A percentile compares a stretch with the other conserved stretches of the same genome.
phyloP scores from a whole-genome alignment of 208 protist species.

The Trypanosomatidae sp. region DNA sequence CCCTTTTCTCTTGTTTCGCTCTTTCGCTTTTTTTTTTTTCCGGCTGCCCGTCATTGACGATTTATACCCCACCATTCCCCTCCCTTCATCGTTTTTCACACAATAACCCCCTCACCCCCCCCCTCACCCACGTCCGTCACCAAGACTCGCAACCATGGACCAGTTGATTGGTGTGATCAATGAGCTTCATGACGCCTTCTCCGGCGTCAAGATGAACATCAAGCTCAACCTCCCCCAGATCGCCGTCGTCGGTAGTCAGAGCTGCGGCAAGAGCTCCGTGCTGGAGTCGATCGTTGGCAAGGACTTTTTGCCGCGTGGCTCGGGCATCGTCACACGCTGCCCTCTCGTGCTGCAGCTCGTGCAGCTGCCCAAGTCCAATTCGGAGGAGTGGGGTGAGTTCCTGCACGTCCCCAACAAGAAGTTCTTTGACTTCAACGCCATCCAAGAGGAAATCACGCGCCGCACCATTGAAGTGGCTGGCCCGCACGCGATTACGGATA shows the following conservation, averaged over 20 bases:
- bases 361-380: constrained; percentile 58
- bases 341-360: constrained; percentile 99
- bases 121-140: background rate
- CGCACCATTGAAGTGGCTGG: constrained; percentile 97
- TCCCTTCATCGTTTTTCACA: background rate
- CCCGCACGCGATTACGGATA: constrained; percentile 92
- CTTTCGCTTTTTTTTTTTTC: background rate
- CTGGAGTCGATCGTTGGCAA: constrained; percentile 99
- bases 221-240: constrained; percentile 98
- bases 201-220: constrained; percentile 90
- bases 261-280: constrained; percentile 97
- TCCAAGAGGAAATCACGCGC: constrained; percentile 94
- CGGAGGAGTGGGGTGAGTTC: constrained; percentile 90
- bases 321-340: constrained; percentile 99
- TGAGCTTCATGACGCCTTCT: constrained; percentile 96
- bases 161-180: constrained; percentile 98
- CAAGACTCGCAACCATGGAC: constrained; percentile 78
- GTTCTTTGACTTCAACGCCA: constrained; percentile 96
- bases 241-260: constrained; percentile 97
- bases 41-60: background rate
- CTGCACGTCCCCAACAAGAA: constrained; percentile 88
- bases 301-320: constrained; percentile 99
- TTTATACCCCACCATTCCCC: background rate
- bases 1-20: background rate
- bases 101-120: background rate